These are phyloP conservation scores for Geosmithia morbida DNA, from an alignment of 2,329 filamentous ascomycete species.

Conservation along the genomic window DNA sequence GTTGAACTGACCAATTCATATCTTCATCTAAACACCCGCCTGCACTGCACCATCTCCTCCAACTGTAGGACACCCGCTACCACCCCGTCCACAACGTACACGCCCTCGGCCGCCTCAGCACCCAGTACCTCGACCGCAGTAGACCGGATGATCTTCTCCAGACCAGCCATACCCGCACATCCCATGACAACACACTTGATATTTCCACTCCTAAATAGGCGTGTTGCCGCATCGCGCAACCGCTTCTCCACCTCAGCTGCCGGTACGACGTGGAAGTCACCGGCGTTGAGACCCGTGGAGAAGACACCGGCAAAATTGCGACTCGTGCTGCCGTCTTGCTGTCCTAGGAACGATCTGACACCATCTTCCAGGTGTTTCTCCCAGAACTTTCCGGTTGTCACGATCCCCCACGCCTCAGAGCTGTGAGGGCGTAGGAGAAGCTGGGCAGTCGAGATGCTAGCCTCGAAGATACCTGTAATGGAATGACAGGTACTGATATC, in stretches of 20 bases:
- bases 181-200: constrained; percentile 67
- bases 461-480: constrained; percentile 66
- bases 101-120: constrained; percentile 30
- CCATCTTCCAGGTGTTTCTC: constrained; percentile 55
- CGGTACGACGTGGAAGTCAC: constrained; percentile 60
- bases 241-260: constrained; percentile 47
- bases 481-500: neutral
- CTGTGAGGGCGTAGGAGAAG: constrained; percentile 13
- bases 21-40: constrained; percentile 17
- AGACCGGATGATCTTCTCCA: constrained; percentile 61
- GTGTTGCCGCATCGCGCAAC: constrained; percentile 56
- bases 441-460: constrained; percentile 53
- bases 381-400: constrained; percentile 80
- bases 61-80: constrained; percentile 52
- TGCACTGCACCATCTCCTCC: constrained; percentile 35
- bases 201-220: constrained; percentile 40
- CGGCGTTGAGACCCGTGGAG: constrained; percentile 68
- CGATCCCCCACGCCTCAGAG: constrained; percentile 59
- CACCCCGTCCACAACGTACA: constrained; percentile 70
- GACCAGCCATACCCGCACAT: constrained; percentile 81
- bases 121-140: constrained; percentile 54
- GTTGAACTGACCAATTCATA: neutral
- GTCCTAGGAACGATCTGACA: constrained; percentile 49
- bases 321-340: constrained; percentile 12
- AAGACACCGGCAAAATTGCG: constrained; percentile 62